These are phyloP conservation scores for Trametes cubensis DNA, from an alignment of 768 basidiomycete species.

Conservation along the genomic window DNA sequence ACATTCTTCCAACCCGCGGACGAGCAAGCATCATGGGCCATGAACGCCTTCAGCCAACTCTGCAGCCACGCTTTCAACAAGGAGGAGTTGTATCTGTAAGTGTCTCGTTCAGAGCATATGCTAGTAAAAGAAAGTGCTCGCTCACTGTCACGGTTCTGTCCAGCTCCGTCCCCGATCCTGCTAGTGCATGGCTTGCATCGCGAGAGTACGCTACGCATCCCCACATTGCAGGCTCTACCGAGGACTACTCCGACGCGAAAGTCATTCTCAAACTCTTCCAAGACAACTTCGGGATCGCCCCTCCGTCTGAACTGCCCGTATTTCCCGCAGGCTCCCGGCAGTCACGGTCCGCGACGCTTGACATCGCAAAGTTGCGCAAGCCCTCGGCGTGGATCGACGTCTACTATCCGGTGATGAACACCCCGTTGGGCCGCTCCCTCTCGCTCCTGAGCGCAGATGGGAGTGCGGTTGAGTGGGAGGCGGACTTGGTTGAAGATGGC, in stretches of 20 bases:
- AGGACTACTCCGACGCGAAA: conserved; percentile 63
- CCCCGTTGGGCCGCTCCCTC: conserved; percentile 66
- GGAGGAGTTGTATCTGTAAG: conserved; percentile 20
- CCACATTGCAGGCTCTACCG: conserved; percentile 61
- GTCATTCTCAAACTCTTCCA: conserved; percentile 70
- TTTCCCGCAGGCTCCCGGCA: conserved; percentile 71
- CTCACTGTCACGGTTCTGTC: too few relatives aligned
- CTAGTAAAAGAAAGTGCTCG: neutral
- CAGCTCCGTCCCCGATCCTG: conserved; percentile 59
- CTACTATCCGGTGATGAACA: conserved; percentile 90
- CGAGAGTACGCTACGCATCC: conserved; percentile 59
- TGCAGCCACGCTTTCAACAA: conserved; percentile 1
- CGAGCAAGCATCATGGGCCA: conserved; percentile 4
- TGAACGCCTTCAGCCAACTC: conserved; percentile 4
- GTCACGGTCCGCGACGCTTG: conserved; percentile 68
- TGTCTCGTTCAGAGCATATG: neutral
- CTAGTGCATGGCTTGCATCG: conserved; percentile 61
- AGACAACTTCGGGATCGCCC: conserved; percentile 58
- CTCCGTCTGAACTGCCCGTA: conserved; percentile 52
- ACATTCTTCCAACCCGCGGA: neutral
- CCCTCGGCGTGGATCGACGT: conserved; percentile 82
- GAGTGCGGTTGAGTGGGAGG: conserved; percentile 64
- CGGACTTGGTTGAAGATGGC: conserved; percentile 74
- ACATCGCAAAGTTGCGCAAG: conserved; percentile 43
- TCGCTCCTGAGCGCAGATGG: conserved; percentile 64